phyloP scores from a whole-genome alignment of 2,329 filamentous ascomycete species.

The Juglanconis oblonga region DNA sequence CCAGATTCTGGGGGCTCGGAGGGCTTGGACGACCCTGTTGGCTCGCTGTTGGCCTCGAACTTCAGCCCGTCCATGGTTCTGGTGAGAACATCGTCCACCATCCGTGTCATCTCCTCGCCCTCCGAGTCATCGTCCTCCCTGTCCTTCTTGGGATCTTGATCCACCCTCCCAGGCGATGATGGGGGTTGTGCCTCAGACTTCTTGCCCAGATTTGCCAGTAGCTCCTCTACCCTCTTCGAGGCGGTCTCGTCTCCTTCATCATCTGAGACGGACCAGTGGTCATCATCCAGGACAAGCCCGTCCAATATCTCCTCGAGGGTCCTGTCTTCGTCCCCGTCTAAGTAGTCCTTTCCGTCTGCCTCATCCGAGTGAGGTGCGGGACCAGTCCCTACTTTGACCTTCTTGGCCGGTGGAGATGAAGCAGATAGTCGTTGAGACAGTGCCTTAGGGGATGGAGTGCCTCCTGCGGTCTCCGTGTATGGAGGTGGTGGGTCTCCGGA shows the following conservation, averaged over 20 bases:
- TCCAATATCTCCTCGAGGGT: slow-evolving; percentile 51
- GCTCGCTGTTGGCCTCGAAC: slow-evolving; percentile 26
- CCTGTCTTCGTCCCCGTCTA: slow-evolving; percentile 43
- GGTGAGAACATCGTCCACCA: slow-evolving; percentile 44
- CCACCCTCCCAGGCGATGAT: background rate
- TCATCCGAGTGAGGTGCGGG: background rate
- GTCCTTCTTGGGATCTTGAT: slow-evolving; percentile 7
- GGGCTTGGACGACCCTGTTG: background rate
- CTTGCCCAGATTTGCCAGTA: slow-evolving; percentile 21
- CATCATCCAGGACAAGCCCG: slow-evolving; percentile 34
- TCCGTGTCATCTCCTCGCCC: slow-evolving; percentile 44
- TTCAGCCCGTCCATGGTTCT: slow-evolving; percentile 45
- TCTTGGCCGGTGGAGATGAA: background rate
- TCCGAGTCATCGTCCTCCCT: slow-evolving; percentile 43
- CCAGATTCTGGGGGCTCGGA: slow-evolving; percentile 1
- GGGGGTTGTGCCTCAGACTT: slow-evolving; percentile 20
- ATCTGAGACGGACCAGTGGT: slow-evolving; percentile 6
- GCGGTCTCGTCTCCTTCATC: slow-evolving; percentile 28
- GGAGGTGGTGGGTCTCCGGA: slow-evolving; percentile 10
- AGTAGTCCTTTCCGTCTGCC: slow-evolving; percentile 16
- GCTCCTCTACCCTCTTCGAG: slow-evolving; percentile 16
- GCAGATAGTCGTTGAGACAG: background rate
- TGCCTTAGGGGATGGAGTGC: background rate
- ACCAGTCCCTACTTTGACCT: background rate
- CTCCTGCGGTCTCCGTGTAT: slow-evolving; percentile 2